These are phyloP conservation scores for Inosperma sp. DNA, from an alignment of 768 basidiomycete species.

Conservation along the genomic window DNA sequence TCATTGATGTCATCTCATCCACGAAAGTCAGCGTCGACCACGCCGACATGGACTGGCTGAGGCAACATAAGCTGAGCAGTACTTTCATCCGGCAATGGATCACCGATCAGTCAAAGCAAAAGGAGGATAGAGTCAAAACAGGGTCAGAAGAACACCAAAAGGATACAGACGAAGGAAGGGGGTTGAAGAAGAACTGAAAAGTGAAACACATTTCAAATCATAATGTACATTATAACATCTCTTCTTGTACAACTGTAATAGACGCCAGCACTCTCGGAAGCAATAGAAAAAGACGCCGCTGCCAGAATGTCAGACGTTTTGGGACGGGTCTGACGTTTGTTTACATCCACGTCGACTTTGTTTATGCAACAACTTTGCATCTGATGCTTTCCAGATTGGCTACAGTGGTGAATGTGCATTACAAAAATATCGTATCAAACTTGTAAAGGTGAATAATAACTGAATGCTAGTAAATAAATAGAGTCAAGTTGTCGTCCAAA, in stretches of 20 bases:
- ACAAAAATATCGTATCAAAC: too few species aligned
- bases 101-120: constrained; percentile 30
- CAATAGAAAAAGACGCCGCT: not conserved
- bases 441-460: too few species aligned
- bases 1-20: constrained; percentile 88
- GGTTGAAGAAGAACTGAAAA: too few species aligned
- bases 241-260: too few species aligned
- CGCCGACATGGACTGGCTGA: constrained; percentile 64
- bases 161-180: not conserved
- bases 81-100: constrained; percentile 93
- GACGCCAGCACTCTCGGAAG: not conserved
- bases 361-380: too few species aligned
- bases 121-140: too few species aligned
- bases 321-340: too few species aligned
- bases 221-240: not conserved
- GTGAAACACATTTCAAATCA: not conserved
- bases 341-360: too few species aligned
- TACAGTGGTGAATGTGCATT: too few species aligned
- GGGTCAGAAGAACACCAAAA: constrained; percentile 13
- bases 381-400: too few species aligned
- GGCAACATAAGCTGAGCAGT: constrained; percentile 88
- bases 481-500: too few species aligned
- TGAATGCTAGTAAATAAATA: too few species aligned
- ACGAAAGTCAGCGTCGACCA: constrained; percentile 53
- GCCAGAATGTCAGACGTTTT: not conserved